A percentile compares a stretch with the other conserved stretches of the same genome.
Evolutionary conservation across 2,329 filamentous ascomycete species (phyloP).

Genomic region (Colletotrichum sp.): DNA sequence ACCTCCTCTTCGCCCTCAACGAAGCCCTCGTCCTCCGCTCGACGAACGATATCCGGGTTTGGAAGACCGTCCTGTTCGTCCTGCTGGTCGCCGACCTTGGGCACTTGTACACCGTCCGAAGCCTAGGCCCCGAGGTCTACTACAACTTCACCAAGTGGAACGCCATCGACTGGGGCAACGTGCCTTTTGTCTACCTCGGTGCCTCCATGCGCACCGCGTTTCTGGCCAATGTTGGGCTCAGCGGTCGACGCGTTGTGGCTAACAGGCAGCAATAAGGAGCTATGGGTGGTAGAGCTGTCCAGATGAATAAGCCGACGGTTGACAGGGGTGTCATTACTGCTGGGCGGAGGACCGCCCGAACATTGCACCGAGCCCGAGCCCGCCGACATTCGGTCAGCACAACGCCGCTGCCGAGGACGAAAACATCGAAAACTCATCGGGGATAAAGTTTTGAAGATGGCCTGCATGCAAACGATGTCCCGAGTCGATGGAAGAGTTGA

Average conservation of each 20-base stretch:
- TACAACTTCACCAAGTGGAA: slow-evolving; percentile 69
- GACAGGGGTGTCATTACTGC: not conserved
- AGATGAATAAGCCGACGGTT: not conserved
- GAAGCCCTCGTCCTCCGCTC: slow-evolving; percentile 77
- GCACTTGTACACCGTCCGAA: slow-evolving; percentile 71
- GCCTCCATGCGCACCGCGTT: slow-evolving; percentile 65
- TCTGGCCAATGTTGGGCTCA: slow-evolving; percentile 60
- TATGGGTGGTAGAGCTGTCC: not conserved
- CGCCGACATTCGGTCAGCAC: not conserved
- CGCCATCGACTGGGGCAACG: slow-evolving; percentile 70
- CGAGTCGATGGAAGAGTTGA: not conserved
- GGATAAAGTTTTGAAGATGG: not conserved
- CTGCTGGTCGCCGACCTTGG: slow-evolving; percentile 79
- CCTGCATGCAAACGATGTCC: not conserved
- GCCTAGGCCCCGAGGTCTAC: slow-evolving; percentile 66
- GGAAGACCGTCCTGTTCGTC: slow-evolving; percentile 69
- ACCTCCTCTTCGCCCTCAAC: slow-evolving; percentile 77
- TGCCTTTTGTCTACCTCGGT: slow-evolving; percentile 73
- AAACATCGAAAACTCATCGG: not conserved
- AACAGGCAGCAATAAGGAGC: slow-evolving; percentile 21
- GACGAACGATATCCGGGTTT: slow-evolving; percentile 72
- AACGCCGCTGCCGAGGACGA: not conserved
- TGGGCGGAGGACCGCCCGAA: not conserved
- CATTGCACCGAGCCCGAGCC: slow-evolving; percentile 17
- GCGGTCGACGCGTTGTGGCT: slow-evolving; percentile 4